These are phyloP conservation scores for Naumovozyma baii DNA, from an alignment of 805 yeast species.

Conservation along the genomic window DNA sequence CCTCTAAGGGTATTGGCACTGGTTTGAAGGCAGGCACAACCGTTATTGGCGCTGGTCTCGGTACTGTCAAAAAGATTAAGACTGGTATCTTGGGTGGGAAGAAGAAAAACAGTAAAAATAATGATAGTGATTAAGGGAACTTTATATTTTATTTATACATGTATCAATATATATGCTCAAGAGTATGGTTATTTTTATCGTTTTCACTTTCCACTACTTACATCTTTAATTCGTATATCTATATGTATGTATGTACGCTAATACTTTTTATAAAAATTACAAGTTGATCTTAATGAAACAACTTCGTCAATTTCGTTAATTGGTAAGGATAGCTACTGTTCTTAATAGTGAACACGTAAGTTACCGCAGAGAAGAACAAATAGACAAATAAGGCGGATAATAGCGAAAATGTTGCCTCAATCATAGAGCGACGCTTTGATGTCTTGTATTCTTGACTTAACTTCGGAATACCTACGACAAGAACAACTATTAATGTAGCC, in stretches of 20 bases:
- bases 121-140: background rate
- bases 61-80: conserved; percentile 29
- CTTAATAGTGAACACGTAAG: conserved; percentile 61
- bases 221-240: no score
- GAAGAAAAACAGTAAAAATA: background rate
- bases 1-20: conserved; percentile 40
- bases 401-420: conserved; percentile 41
- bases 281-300: conserved; percentile 9
- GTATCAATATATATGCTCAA: no score
- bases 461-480: conserved; percentile 48
- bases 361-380: conserved; percentile 51
- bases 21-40: conserved; percentile 37
- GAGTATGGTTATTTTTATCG: no score
- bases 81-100: conserved; percentile 11
- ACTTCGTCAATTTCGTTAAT: conserved; percentile 34
- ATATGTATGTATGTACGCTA: no score
- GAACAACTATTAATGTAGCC: conserved; percentile 47
- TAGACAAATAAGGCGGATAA: conserved; percentile 39
- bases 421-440: conserved; percentile 26
- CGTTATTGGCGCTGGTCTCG: conserved; percentile 37
- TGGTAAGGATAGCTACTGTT: conserved; percentile 68
- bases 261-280: no score
- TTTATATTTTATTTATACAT: background rate
- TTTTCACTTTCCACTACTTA: no score
- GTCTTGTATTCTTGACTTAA: conserved; percentile 16